Conservation (phyloP, 768 basidiomycete genomes). For the Russula ochroleuca region DNA sequence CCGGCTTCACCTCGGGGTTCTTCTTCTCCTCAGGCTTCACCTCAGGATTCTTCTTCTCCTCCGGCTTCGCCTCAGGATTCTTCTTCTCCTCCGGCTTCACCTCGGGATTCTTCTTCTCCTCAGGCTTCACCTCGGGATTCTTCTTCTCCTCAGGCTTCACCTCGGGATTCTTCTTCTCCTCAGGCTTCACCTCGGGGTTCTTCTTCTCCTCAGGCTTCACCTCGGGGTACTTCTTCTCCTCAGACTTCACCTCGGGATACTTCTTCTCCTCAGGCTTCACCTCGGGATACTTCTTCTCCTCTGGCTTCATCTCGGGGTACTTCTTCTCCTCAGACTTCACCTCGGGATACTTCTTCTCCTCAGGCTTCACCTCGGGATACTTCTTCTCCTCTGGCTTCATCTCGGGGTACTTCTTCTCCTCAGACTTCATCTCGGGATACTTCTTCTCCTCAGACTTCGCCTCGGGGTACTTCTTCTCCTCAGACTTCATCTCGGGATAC, state of each 20-base stretch:
- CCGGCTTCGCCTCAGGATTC: no score
- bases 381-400: neutral
- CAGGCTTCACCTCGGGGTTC: no score
- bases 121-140: no score
- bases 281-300: neutral
- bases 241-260: neutral
- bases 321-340: neutral
- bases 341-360: neutral
- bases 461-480: conserved; percentile 3
- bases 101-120: no score
- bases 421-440: neutral
- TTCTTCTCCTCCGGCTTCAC: no score
- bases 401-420: neutral
- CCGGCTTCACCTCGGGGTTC: no score
- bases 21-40: no score
- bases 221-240: neutral
- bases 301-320: neutral
- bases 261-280: neutral
- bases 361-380: neutral
- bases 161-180: no score
- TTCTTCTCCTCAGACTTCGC: conserved; percentile 7
- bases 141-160: no score
- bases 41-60: no score
- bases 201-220: no score
- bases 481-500: neutral